Conservation (phyloP, 2,329 filamentous ascomycete species). For the Phaeoacremonium minimum region DNA sequence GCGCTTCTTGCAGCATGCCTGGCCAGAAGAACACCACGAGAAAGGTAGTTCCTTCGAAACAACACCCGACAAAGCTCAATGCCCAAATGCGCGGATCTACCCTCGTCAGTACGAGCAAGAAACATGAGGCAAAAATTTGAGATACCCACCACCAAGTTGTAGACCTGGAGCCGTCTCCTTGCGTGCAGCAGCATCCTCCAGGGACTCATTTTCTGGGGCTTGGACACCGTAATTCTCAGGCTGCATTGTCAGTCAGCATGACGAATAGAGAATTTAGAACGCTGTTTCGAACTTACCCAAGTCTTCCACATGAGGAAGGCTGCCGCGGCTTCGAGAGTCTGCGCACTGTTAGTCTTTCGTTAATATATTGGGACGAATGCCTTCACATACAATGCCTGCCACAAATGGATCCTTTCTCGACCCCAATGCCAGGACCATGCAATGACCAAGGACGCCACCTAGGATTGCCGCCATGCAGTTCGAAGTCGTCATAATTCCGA, state of each 20-base stretch:
- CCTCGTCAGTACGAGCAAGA: background rate
- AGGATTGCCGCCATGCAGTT: slow-evolving; percentile 50
- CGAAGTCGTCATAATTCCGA: slow-evolving; percentile 43
- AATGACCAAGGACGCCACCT: slow-evolving; percentile 44
- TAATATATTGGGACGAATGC: no score
- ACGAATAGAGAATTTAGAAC: no score
- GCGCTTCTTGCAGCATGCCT: slow-evolving; percentile 21
- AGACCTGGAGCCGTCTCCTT: background rate
- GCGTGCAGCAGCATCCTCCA: background rate
- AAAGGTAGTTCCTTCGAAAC: slow-evolving; percentile 27
- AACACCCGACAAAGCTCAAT: slow-evolving; percentile 24
- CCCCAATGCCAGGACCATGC: slow-evolving; percentile 36
- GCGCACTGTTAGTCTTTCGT: background rate
- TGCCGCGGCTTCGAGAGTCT: slow-evolving; percentile 16
- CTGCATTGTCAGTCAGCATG: slow-evolving; percentile 4
- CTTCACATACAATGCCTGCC: slow-evolving; percentile 27
- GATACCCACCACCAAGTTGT: slow-evolving; percentile 6
- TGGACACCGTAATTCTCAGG: slow-evolving; percentile 11
- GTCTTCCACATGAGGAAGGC: slow-evolving; percentile 21
- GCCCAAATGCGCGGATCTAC: slow-evolving; percentile 21
- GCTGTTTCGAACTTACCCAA: slow-evolving; percentile 12
- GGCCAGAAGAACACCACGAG: slow-evolving; percentile 27
- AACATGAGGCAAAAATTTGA: background rate
- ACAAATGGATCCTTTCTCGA: slow-evolving; percentile 48
- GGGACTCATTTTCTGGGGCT: background rate